Evolutionary conservation across 2,329 filamentous ascomycete species (phyloP).

Genomic region (Arthrinium puccinioides): DNA sequence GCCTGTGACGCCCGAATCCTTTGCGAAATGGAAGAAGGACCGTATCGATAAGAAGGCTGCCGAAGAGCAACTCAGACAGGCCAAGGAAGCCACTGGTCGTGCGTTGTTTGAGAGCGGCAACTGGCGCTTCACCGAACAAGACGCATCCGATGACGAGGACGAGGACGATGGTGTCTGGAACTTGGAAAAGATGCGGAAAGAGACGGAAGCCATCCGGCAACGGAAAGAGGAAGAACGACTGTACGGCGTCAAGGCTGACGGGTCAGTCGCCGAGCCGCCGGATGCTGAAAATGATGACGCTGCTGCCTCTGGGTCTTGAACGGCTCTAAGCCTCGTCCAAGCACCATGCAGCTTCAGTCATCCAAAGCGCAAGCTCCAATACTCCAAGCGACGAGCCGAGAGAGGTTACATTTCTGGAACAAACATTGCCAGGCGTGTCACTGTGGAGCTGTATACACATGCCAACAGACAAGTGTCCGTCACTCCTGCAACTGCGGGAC

Average conservation of each 20-base stretch:
- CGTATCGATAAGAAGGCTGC: slow-evolving; percentile 92
- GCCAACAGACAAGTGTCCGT: neutral
- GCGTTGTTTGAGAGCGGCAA: slow-evolving; percentile 95
- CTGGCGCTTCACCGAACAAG: slow-evolving; percentile 65
- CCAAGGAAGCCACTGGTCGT: slow-evolving; percentile 92
- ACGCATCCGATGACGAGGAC: slow-evolving; percentile 53
- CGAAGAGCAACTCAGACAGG: slow-evolving; percentile 80
- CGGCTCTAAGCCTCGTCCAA: too few species aligned
- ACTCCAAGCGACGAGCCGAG: slow-evolving; percentile 1
- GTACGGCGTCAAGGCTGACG: slow-evolving; percentile 26
- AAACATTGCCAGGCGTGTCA: neutral
- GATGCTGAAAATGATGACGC: slow-evolving; percentile 9
- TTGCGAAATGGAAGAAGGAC: slow-evolving; percentile 96
- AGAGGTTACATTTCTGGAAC: neutral
- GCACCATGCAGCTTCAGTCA: too few species aligned
- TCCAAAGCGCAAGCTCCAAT: neutral
- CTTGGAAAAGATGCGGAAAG: slow-evolving; percentile 70
- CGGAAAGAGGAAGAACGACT: slow-evolving; percentile 72
- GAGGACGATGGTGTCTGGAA: slow-evolving; percentile 67
- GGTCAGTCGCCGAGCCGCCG: slow-evolving; percentile 10
- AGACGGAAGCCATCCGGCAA: slow-evolving; percentile 71
- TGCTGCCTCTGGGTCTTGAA: slow-evolving; percentile 11
- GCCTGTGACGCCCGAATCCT: slow-evolving; percentile 85
- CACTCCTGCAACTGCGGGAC: too few species aligned
- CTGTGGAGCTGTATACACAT: neutral